Evolutionary conservation across 805 yeast species (phyloP).

Genomic region (Sugiyamaella boreocaroliniensis): DNA sequence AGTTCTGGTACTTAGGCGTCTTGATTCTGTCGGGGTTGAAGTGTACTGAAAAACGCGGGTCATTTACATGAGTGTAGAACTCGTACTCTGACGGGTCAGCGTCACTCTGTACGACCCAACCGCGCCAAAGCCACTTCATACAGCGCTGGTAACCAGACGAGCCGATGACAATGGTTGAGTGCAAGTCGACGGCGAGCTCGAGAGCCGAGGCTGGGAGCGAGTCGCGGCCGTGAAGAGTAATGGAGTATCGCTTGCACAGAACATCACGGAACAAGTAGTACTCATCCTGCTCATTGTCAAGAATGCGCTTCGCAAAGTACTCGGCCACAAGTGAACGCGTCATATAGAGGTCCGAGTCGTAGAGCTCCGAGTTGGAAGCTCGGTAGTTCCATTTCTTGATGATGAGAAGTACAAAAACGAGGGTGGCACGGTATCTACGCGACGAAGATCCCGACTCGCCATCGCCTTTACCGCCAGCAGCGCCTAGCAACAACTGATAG

Average conservation of each 20-base stretch:
- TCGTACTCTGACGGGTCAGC: slow-evolving; percentile 63
- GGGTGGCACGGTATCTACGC: slow-evolving; percentile 54
- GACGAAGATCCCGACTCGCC: slow-evolving; percentile 50
- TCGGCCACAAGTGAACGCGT: slow-evolving; percentile 67
- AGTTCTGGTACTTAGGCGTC: slow-evolving; percentile 78
- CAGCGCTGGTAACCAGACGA: slow-evolving; percentile 81
- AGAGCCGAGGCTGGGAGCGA: slow-evolving; percentile 64
- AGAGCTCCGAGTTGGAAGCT: slow-evolving; percentile 51
- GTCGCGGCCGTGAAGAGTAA: slow-evolving; percentile 56
- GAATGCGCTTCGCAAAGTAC: slow-evolving; percentile 59
- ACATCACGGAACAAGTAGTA: slow-evolving; percentile 55
- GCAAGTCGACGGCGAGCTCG: slow-evolving; percentile 83
- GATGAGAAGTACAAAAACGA: slow-evolving; percentile 64
- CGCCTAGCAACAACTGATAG: slow-evolving; percentile 52
- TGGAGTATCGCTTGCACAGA: slow-evolving; percentile 68
- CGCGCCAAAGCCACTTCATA: slow-evolving; percentile 86
- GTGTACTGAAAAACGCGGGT: slow-evolving; percentile 50
- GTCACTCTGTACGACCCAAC: slow-evolving; percentile 79
- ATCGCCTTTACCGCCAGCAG: slow-evolving; percentile 75
- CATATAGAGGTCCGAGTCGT: slow-evolving; percentile 57
- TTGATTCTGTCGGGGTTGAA: slow-evolving; percentile 78
- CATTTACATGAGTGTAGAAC: slow-evolving; percentile 53
- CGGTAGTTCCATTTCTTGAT: slow-evolving; percentile 75
- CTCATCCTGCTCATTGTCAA: slow-evolving; percentile 48
- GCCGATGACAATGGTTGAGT: slow-evolving; percentile 67